Conservation (phyloP, 2,329 filamentous ascomycete genomes). For the Sporothrix pallida region DNA sequence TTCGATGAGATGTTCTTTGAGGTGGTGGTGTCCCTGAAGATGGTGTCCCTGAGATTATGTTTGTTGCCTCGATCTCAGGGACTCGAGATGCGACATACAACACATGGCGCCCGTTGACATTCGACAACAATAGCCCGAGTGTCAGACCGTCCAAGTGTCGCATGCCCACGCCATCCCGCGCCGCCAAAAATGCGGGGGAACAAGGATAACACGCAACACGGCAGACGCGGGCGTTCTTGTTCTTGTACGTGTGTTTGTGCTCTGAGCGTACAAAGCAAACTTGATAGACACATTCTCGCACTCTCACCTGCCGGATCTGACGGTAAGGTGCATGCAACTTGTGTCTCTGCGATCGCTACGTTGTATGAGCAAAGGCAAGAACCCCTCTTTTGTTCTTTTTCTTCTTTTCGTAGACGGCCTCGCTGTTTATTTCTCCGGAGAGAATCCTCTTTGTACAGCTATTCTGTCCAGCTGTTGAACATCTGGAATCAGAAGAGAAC, state of each 20-base stretch:
- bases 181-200: slow-evolving; percentile 16
- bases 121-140: neutral
- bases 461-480: no score
- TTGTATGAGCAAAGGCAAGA: neutral
- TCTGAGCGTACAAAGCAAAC: no score
- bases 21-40: slow-evolving; percentile 4
- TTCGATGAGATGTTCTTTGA: neutral
- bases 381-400: slow-evolving; percentile 2
- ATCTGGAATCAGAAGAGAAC: neutral
- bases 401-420: neutral
- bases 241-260: neutral
- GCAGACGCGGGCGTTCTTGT: slow-evolving; percentile 14
- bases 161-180: neutral
- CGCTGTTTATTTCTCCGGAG: no score
- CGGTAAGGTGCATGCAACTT: neutral
- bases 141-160: neutral
- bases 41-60: neutral
- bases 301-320: slow-evolving; percentile 20
- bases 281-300: no score
- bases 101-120: neutral
- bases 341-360: neutral
- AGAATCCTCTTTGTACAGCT: no score
- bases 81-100: neutral
- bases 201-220: slow-evolving; percentile 16
- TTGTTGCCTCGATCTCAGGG: neutral